These are phyloP conservation scores for Candida ulmi DNA, from an alignment of 805 yeast genomes.

Conservation along the genomic window DNA sequence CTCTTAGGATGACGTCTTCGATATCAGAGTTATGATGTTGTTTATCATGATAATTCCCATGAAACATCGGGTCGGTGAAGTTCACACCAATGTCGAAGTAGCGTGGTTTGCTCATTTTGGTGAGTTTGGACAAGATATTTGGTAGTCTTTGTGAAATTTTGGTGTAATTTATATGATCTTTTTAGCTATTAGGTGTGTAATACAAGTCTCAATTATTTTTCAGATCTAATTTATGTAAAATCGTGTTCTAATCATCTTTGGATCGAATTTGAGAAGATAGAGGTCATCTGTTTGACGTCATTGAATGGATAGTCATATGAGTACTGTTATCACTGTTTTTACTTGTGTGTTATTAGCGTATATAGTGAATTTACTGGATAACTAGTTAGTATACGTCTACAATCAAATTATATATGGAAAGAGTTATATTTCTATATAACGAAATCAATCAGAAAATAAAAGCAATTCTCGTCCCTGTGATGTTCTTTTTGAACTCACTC, in stretches of 20 bases:
- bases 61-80: constrained; percentile 84
- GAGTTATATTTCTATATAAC: constrained; percentile 17
- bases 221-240: too few species aligned
- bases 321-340: too few species aligned
- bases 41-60: constrained; percentile 71
- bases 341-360: too few species aligned
- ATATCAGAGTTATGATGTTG: constrained; percentile 66
- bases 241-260: too few species aligned
- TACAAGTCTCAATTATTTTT: too few species aligned
- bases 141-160: too few species aligned
- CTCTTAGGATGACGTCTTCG: constrained; percentile 57
- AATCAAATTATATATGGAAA: constrained; percentile 1
- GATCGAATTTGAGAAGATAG: too few species aligned
- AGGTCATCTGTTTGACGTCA: neutral
- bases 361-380: too few species aligned
- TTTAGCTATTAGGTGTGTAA: too few species aligned
- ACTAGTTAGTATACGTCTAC: too few species aligned
- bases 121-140: neutral
- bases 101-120: constrained; percentile 1
- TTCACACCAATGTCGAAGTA: constrained; percentile 58
- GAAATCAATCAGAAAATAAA: constrained; percentile 14
- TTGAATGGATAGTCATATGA: too few species aligned
- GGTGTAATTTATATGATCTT: too few species aligned
- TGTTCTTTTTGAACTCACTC: constrained; percentile 37
- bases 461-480: constrained; percentile 70